phyloP scores from a whole-genome alignment of 192 early-diverging fungal species.

The Globomyces pollinis-pini region DNA sequence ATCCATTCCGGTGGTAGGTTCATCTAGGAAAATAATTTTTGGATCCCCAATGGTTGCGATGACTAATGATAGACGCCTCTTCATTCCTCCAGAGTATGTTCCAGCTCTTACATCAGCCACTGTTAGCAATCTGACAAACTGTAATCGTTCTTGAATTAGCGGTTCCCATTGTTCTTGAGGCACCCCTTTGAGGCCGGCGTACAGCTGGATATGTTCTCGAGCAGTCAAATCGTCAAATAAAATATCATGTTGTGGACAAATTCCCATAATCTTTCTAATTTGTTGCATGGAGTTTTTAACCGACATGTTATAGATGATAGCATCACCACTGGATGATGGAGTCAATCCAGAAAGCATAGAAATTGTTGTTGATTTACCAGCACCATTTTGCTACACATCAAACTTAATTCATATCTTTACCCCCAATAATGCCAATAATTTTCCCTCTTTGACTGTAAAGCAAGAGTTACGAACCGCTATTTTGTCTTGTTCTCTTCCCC shows the following conservation, averaged over 20 bases:
- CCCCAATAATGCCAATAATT: conserved; percentile 18
- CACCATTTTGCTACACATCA: conserved; percentile 68
- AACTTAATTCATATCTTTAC: conserved; percentile 51
- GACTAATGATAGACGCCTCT: conserved; percentile 61
- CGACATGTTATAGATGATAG: conserved; percentile 13
- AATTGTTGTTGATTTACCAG: conserved; percentile 74
- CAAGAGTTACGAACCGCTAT: conserved; percentile 12
- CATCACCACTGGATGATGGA: conserved; percentile 59
- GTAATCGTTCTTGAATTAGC: conserved; percentile 1
- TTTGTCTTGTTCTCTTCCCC: conserved; percentile 3
- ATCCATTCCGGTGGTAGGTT: conserved; percentile 58
- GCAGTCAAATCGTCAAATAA: conserved; percentile 69
- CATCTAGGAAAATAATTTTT: conserved; percentile 40
- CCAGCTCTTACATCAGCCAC: not conserved
- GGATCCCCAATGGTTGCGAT: conserved; percentile 72
- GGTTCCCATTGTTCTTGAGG: conserved; percentile 47
- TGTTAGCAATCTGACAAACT: not conserved
- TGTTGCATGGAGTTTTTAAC: conserved; percentile 5
- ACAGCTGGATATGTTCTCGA: conserved; percentile 61
- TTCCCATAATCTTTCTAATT: conserved; percentile 64
- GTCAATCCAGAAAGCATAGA: conserved; percentile 63
- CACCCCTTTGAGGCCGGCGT: conserved; percentile 67
- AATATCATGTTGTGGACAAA: conserved; percentile 72
- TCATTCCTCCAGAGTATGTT: conserved; percentile 56
- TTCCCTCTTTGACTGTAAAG: conserved; percentile 15